Evolutionary conservation across 345 rosid genomes (phyloP).

Genomic region (Eutrema japonicum): DNA sequence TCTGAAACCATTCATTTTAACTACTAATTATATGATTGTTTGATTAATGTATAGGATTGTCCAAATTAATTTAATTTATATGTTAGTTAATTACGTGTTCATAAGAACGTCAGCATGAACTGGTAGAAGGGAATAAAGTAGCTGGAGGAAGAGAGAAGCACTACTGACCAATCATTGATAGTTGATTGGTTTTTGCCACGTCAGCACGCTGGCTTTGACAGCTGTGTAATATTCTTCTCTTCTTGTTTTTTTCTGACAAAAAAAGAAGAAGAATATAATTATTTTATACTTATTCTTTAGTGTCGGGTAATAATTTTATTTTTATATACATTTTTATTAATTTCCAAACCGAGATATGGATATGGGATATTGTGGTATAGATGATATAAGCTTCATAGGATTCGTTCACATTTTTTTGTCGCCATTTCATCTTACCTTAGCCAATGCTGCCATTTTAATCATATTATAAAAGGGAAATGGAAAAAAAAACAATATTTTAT

Average conservation of each 20-base stretch:
- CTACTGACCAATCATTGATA: conserved; percentile 39
- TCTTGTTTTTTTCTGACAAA: too few relatives aligned
- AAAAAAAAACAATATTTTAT: too few relatives aligned
- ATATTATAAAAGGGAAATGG: too few relatives aligned
- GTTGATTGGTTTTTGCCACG: conserved; percentile 33
- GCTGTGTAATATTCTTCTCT: conserved; percentile 8
- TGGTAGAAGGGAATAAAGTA: conserved; percentile 37
- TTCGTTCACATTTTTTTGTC: neutral
- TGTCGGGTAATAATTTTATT: too few relatives aligned
- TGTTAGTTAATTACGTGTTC: neutral
- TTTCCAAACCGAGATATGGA: too few relatives aligned
- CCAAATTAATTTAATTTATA: neutral
- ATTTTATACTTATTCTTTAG: too few relatives aligned
- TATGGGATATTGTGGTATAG: neutral
- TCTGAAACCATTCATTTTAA: neutral
- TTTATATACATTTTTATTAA: too few relatives aligned
- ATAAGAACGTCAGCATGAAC: conserved; percentile 29
- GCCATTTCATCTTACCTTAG: neutral
- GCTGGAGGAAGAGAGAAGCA: conserved; percentile 30
- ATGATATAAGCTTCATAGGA: neutral
- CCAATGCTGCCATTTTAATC: neutral
- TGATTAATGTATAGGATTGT: neutral
- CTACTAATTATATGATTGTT: neutral
- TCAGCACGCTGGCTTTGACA: conserved; percentile 16
- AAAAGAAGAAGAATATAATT: too few relatives aligned